Conservation (phyloP, 805 yeast species). For the Saccharomyces mikatae region DNA sequence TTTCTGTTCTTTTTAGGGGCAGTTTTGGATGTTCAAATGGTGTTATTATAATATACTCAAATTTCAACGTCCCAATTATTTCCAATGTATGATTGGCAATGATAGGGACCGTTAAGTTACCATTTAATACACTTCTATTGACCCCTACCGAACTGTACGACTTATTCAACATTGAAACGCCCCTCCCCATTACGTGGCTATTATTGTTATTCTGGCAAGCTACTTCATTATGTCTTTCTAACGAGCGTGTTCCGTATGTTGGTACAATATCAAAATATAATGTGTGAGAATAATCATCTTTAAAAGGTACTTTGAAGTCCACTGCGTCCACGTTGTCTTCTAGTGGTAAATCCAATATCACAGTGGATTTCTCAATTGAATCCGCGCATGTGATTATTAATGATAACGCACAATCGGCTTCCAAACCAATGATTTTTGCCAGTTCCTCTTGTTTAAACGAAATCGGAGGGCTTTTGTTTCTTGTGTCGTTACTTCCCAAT, state of each 20-base stretch:
- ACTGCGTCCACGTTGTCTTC: constrained; percentile 72
- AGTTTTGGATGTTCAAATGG: constrained; percentile 44
- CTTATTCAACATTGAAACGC: constrained; percentile 61
- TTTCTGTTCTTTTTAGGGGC: constrained; percentile 35
- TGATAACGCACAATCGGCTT: constrained; percentile 80
- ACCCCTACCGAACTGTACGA: constrained; percentile 61
- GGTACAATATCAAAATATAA: constrained; percentile 84
- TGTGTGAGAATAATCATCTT: constrained; percentile 44
- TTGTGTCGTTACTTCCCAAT: constrained; percentile 75
- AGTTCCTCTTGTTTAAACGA: constrained; percentile 67
- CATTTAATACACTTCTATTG: constrained; percentile 57
- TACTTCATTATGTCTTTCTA: neutral
- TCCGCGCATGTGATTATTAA: constrained; percentile 44
- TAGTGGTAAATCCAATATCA: constrained; percentile 68
- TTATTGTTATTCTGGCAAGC: neutral
- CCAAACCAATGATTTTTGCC: constrained; percentile 69
- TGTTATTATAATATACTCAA: constrained; percentile 63
- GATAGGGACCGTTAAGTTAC: constrained; percentile 63
- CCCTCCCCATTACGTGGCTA: constrained; percentile 48
- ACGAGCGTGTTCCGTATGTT: constrained; percentile 53
- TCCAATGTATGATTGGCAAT: constrained; percentile 64
- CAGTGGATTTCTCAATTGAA: constrained; percentile 44
- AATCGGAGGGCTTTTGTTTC: constrained; percentile 52
- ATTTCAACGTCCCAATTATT: constrained; percentile 66
- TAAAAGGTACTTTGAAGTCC: constrained; percentile 51